Conservation (phyloP, 441 rosid genomes). For the Gossypium lobatum region DNA sequence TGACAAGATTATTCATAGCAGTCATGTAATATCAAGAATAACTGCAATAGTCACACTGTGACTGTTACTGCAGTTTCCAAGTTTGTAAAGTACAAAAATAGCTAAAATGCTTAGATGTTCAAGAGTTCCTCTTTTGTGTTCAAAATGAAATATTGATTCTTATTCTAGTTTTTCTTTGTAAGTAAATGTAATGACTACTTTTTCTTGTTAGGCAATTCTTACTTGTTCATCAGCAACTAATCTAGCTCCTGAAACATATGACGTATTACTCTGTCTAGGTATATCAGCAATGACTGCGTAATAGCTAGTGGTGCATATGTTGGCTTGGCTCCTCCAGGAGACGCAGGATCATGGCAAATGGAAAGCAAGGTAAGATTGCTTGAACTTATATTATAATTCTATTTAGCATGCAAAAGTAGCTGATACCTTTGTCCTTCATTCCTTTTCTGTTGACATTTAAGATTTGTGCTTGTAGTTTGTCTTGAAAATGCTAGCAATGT, state of each 20-base stretch:
- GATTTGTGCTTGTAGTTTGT: background rate
- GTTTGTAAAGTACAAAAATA: background rate
- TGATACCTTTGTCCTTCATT: background rate
- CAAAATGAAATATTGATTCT: background rate
- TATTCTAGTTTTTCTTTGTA: background rate
- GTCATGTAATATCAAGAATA: background rate
- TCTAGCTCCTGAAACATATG: too few species aligned
- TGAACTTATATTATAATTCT: background rate
- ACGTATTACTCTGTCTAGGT: slow-evolving; percentile 25
- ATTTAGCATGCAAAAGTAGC: background rate
- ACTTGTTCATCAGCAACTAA: too few species aligned
- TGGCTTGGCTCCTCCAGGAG: slow-evolving; percentile 70
- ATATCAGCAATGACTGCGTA: slow-evolving; percentile 33
- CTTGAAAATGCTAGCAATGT: background rate
- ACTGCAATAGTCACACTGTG: background rate
- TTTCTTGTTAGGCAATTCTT: background rate
- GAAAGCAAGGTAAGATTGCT: slow-evolving; percentile 50
- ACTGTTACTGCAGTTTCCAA: background rate
- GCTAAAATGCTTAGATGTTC: background rate
- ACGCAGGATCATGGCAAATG: slow-evolving; percentile 69
- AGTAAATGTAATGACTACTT: background rate
- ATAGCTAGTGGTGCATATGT: slow-evolving; percentile 53
- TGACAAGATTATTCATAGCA: background rate
- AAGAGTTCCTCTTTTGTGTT: background rate
- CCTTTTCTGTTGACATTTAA: background rate